Base-by-base conservation (phyloP, 2,329 filamentous ascomycete species). In the Periconia sp. region DNA sequence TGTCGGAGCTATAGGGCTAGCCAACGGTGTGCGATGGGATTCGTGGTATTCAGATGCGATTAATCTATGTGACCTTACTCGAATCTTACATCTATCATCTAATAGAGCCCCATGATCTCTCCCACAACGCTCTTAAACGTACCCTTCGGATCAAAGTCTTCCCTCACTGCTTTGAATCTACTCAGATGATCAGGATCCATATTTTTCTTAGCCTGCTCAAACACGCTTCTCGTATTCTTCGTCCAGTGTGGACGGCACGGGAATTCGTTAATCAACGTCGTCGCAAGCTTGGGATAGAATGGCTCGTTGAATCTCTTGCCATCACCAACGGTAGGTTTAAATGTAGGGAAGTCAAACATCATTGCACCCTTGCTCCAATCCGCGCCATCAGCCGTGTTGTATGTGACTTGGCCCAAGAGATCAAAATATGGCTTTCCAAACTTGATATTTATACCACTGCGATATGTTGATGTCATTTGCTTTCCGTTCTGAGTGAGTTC, bases 271-370 rank as follows among this genome's bases (percentile, higher is more conserved):
- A 79, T 66, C 13, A 79, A 68, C 0, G 69, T 71, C 36, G 73
- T 72, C 15, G 76, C 75, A 4, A 80, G 62, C 5, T 71, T 74
- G 24, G 69, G 70, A 48, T 79, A 80, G 38, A 79, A 80, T 3
- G 69, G 65, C 58, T 78, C 76, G 41, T 79, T 79, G 50, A 73
- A 79, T 32, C 77, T 71, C 57, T 71, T 62, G 4, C 72, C 58
- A 40, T 79, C 75, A 1, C 77, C 77, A 7, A 70, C 54, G 2
- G 56, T 70, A 0, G 78, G 76, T 36, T 73, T 68, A 56, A 74
- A 80, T 15, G 64, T 71, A 2, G 77, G 77, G 51, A 79, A 80
- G 52, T 80, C 77, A 49, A 80, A 76, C 77, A 79, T 80, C 54
- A 80, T 78, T 15, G 73, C 70, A 2, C 77, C 78, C 56, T 77